Conservation (phyloP, 192 early-diverging fungal genomes). For the Linnemannia exigua region DNA sequence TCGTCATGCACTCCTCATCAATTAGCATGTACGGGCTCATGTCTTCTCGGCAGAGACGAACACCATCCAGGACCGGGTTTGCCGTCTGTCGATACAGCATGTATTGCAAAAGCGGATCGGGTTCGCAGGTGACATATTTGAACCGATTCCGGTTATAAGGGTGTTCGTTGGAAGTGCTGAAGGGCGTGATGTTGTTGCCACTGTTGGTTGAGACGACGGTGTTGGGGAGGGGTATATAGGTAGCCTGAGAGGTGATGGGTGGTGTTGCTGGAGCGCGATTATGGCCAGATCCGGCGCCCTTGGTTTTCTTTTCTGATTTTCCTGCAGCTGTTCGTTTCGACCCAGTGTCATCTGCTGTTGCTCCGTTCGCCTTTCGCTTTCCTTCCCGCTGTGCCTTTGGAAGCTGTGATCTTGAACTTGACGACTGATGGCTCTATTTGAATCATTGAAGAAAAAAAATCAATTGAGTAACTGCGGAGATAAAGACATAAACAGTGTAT, state of each 20-base stretch:
- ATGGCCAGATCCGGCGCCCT: not conserved
- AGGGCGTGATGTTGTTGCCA: constrained; percentile 39
- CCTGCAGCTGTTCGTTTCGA: constrained; percentile 18
- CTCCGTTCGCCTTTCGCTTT: constrained; percentile 32
- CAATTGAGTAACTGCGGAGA: not conserved
- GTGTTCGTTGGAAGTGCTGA: constrained; percentile 63
- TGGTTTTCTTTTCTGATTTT: constrained; percentile 35
- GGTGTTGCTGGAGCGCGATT: constrained; percentile 28
- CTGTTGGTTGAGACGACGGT: constrained; percentile 40
- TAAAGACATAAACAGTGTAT: not conserved
- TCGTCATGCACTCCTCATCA: constrained; percentile 66
- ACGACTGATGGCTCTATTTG: constrained; percentile 41
- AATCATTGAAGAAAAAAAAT: not conserved
- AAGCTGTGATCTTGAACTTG: constrained; percentile 50
- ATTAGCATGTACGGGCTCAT: constrained; percentile 72
- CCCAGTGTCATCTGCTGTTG: constrained; percentile 30
- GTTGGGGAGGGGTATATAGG: constrained; percentile 53
- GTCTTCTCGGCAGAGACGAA: constrained; percentile 67
- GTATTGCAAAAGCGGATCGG: constrained; percentile 60
- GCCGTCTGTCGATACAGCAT: constrained; percentile 66
- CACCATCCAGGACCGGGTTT: constrained; percentile 54
- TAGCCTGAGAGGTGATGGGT: constrained; percentile 14
- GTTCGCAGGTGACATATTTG: constrained; percentile 71
- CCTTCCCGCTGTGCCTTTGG: constrained; percentile 35
- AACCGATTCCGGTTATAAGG: constrained; percentile 73